phyloP scores from a whole-genome alignment of 2,329 filamentous ascomycete genomes.

The Fusarium acutatum region DNA sequence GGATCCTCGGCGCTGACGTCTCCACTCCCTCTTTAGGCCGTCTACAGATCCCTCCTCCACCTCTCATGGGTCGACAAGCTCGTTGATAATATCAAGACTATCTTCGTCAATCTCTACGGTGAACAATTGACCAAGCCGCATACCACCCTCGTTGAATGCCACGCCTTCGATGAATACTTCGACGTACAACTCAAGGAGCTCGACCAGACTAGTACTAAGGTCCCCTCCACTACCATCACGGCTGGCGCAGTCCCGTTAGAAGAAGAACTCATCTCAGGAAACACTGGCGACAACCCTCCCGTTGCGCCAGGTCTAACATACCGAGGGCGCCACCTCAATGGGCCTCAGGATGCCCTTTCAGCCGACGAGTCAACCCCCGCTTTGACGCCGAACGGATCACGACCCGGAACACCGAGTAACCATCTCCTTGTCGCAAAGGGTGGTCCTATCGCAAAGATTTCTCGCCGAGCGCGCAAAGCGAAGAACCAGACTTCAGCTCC shows the following conservation, averaged over 20 bases:
- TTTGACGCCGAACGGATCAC: conserved; percentile 77
- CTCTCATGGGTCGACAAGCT: conserved; percentile 97
- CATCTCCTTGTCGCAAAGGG: conserved; percentile 75
- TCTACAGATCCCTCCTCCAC: conserved; percentile 94
- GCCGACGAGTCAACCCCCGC: conserved; percentile 73
- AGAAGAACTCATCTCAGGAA: conserved; percentile 47
- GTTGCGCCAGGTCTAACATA: conserved; percentile 52
- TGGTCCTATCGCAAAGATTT: conserved; percentile 80
- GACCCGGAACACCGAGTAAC: conserved; percentile 76
- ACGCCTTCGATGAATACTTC: conserved; percentile 89
- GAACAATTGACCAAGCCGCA: conserved; percentile 85
- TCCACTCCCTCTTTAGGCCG: conserved; percentile 68
- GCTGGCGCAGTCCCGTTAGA: conserved; percentile 43
- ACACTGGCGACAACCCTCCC: conserved; percentile 33
- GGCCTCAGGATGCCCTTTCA: conserved; percentile 56
- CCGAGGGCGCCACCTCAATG: conserved; percentile 49
- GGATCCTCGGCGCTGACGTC: conserved; percentile 37
- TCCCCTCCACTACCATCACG: conserved; percentile 37
- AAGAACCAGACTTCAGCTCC: conserved; percentile 72
- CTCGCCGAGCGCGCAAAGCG: conserved; percentile 77
- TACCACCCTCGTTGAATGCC: conserved; percentile 79
- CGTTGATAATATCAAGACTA: conserved; percentile 90
- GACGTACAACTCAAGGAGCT: conserved; percentile 90
- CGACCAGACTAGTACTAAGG: conserved; percentile 62
- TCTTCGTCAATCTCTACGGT: conserved; percentile 91